A percentile compares a stretch with the other conserved stretches of the same genome.
Conservation (phyloP, 2,329 filamentous ascomycete genomes). For the Colletotrichum sp. region DNA sequence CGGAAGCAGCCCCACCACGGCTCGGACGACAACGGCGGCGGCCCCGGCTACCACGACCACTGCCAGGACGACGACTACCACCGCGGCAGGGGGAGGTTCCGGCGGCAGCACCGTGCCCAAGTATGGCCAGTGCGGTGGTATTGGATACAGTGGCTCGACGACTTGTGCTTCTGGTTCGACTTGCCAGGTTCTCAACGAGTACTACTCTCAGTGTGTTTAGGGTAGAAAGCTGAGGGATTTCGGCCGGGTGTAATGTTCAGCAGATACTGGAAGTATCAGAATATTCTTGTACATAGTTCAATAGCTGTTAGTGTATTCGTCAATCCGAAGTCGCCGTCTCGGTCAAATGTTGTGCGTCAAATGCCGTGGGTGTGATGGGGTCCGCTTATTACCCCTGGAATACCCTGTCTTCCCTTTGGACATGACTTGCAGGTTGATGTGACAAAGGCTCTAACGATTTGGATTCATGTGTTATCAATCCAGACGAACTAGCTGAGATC, state of each 20-base stretch:
- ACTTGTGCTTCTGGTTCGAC: slow-evolving; percentile 37
- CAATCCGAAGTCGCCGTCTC: neutral
- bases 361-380: neutral
- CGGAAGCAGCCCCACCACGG: slow-evolving; percentile 5
- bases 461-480: neutral
- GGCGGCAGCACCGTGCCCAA: slow-evolving; percentile 27
- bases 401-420: neutral
- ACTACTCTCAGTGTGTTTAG: slow-evolving; percentile 47
- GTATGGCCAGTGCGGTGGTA: slow-evolving; percentile 44
- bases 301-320: neutral
- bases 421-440: neutral
- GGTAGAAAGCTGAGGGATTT: too few species aligned
- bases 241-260: neutral
- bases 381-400: neutral
- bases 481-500: neutral
- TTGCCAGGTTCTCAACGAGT: slow-evolving; percentile 43
- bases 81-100: neutral
- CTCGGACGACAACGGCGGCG: slow-evolving; percentile 2
- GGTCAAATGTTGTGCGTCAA: neutral
- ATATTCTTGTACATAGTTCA: neutral
- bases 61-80: slow-evolving; percentile 6
- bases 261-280: neutral
- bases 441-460: fast-evolving
- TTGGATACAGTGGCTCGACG: slow-evolving; percentile 38
- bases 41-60: neutral